These are phyloP conservation scores for Vigna unguiculata DNA, from an alignment of 306 rosid genomes.

Conservation along the genomic window DNA sequence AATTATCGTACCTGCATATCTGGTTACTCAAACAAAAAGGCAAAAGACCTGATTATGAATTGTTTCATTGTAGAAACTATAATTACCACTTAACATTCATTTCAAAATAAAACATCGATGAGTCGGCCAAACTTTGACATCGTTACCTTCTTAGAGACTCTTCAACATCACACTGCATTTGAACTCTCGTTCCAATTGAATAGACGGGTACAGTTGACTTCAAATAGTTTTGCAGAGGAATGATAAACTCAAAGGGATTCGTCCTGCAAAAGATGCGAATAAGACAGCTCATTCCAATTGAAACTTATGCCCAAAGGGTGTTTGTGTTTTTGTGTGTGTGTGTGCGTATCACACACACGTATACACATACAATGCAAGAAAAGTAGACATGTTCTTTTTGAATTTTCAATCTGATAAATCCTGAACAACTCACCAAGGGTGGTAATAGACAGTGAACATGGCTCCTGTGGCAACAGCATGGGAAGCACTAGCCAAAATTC, in stretches of 20 bases:
- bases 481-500: conserved; percentile 58
- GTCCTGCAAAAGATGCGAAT: conserved; percentile 59
- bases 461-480: conserved; percentile 60
- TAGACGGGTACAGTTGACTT: conserved; percentile 47
- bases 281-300: conserved; percentile 31
- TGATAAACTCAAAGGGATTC: conserved; percentile 58
- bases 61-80: conserved; percentile 18
- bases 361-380: conserved; percentile 1
- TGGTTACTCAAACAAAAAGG: conserved; percentile 43
- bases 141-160: conserved; percentile 68
- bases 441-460: conserved; percentile 64
- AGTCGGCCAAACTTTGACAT: conserved; percentile 15
- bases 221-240: conserved; percentile 55
- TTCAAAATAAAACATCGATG: conserved; percentile 22
- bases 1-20: conserved; percentile 61
- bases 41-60: conserved; percentile 18
- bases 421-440: conserved; percentile 67
- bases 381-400: neutral
- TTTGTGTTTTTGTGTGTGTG: too few relatives aligned
- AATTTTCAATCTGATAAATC: conserved; percentile 9
- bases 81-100: conserved; percentile 10
- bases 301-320: neutral
- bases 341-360: neutral
- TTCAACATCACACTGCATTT: conserved; percentile 47
- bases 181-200: conserved; percentile 62